Conservation (phyloP, 768 basidiomycete species). For the Dentipellis sp. region DNA sequence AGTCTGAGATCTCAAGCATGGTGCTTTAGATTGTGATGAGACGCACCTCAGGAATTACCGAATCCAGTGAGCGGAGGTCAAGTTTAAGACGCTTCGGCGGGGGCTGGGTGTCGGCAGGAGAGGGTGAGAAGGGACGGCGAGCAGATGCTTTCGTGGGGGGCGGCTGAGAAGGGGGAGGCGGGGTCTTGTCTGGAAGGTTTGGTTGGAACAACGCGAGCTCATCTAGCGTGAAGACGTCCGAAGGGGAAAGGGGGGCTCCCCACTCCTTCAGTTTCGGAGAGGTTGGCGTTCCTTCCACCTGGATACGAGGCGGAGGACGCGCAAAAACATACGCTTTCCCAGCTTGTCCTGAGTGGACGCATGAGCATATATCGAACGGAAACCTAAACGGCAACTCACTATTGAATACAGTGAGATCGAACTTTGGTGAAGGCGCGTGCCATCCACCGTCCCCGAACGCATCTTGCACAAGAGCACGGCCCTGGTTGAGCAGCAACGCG, state of each 20-base stretch:
- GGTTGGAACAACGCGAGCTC: neutral
- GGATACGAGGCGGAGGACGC: neutral
- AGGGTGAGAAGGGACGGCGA: neutral
- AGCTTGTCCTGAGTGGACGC: no score
- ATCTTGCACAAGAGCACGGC: neutral
- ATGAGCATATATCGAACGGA: no score
- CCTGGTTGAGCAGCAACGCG: neutral
- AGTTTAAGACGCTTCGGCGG: neutral
- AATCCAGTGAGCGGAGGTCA: neutral
- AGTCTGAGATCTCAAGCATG: neutral
- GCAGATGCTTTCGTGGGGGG: neutral
- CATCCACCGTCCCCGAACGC: neutral
- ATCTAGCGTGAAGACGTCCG: neutral
- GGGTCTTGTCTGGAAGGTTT: neutral
- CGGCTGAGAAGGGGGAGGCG: neutral
- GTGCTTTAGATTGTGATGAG: neutral
- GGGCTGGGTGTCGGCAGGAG: neutral
- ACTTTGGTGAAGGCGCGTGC: neutral
- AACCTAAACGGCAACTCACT: no score
- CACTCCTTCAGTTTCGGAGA: neutral
- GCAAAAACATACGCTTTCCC: slow-evolving; percentile 4
- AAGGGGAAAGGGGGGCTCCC: neutral
- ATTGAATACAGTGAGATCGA: neutral
- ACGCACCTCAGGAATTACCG: neutral
- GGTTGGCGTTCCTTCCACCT: neutral